A percentile compares a stretch with the other conserved stretches of the same genome.
Evolutionary conservation across 2,329 filamentous ascomycete genomes (phyloP).

Genomic region (Claviceps fusiformis): DNA sequence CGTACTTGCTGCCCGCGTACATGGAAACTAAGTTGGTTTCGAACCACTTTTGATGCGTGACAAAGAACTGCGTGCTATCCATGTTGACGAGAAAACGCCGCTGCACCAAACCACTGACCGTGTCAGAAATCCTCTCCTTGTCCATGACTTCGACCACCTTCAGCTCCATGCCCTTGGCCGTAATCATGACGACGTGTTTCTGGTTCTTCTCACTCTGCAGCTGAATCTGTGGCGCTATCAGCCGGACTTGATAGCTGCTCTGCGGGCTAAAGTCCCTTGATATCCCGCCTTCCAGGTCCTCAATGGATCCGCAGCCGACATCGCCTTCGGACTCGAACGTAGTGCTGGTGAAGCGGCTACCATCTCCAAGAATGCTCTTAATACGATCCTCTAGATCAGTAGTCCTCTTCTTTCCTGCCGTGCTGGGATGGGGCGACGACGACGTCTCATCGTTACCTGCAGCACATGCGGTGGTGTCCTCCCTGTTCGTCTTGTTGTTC

Average conservation of each 20-base stretch:
- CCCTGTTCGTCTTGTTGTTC: constrained; percentile 8
- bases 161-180: constrained; percentile 94
- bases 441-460: constrained; percentile 18
- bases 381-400: constrained; percentile 71
- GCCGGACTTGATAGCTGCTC: constrained; percentile 84
- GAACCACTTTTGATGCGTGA: constrained; percentile 88
- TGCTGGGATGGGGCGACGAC: constrained; percentile 22
- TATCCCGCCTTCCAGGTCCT: constrained; percentile 61
- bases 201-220: constrained; percentile 96
- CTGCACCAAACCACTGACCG: constrained; percentile 89
- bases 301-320: constrained; percentile 30
- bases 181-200: constrained; percentile 91
- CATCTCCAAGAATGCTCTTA: constrained; percentile 71
- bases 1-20: constrained; percentile 90
- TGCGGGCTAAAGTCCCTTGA: constrained; percentile 78
- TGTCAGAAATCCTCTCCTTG: constrained; percentile 80
- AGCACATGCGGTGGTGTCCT: constrained; percentile 4
- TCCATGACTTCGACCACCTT: constrained; percentile 98
- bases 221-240: constrained; percentile 96
- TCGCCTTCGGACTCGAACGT: constrained; percentile 21
- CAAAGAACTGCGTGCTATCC: constrained; percentile 97
- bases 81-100: constrained; percentile 87
- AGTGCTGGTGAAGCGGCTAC: constrained; percentile 56
- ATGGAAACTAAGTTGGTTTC: constrained; percentile 71
- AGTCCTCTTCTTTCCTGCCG: constrained; percentile 42